Base-by-base conservation (phyloP, 1,284 basidiomycete species). In the Heterobasidion occidentale region DNA sequence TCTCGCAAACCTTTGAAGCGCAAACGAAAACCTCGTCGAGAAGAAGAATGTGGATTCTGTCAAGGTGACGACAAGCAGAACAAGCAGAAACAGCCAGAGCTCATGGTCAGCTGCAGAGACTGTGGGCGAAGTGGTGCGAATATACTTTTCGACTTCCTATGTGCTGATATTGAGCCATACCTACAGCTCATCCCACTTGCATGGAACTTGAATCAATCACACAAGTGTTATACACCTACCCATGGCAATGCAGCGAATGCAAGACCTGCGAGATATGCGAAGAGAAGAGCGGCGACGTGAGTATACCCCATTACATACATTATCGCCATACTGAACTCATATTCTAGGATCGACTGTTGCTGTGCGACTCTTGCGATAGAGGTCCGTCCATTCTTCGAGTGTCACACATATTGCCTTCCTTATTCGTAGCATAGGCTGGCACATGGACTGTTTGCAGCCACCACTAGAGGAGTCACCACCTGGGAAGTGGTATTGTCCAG, bases 351-450 rank as follows among this genome's bases (percentile, higher is more conserved):
- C 79, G 83, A 57, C 86, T 98, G 64, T 72, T 98, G 60, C 91
- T 98, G 64, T 99, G 96, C 70, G 96, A 98, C 74, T 82, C 78
- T 53, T 99, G 96, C 69, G 96, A 99, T 75, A 79, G 94, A 76
- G 53, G 53, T 54, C 4, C 94, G 91, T 80, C 67, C 47, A 72
- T 66, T 47, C 46, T 11, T 14, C 4, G 27, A 15, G 46, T 48
- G 6, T 8, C 19, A n/a, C 36, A 36, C 12, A 36, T 8, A 17
- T 19, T 9, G 7, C 36, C 50, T n/a, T 34, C 12, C 50, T 51
- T 20, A 51, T 17, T 17, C 46, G 9, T 36, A 89, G 17, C 9
- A 15, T 20, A 54, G 88, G 92, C 42, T 98, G 92, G 91, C 96
- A 99, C 70, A 86, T 88, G 74, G 84, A 90, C 64, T 98, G 95